These are phyloP conservation scores for Cystobasidium pallidum DNA, from an alignment of 1,284 basidiomycete species.

Conservation along the genomic window DNA sequence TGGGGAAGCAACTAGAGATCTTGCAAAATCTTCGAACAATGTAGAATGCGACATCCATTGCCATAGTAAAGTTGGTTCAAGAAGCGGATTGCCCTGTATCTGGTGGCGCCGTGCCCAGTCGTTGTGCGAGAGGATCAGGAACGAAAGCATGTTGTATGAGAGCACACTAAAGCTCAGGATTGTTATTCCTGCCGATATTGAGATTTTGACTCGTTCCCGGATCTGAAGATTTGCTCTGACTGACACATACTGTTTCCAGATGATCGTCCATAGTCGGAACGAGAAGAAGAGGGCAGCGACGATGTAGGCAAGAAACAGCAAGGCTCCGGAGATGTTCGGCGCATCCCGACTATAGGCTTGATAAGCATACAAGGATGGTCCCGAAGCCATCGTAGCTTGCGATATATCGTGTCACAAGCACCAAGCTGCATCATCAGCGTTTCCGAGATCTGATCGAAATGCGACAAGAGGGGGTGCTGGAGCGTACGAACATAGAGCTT, in stretches of 20 bases:
- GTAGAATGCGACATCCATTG: slow-evolving; percentile 35
- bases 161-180: slow-evolving; percentile 17
- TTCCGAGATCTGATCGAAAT: too few relatives aligned
- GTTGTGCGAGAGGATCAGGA: slow-evolving; percentile 19
- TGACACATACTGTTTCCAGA: slow-evolving; percentile 19
- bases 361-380: neutral
- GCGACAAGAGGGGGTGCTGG: too few relatives aligned
- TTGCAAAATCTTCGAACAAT: slow-evolving; percentile 38
- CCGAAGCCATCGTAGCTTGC: neutral
- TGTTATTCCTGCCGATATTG: neutral
- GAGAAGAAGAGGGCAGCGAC: slow-evolving; percentile 28
- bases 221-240: neutral
- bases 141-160: slow-evolving; percentile 34
- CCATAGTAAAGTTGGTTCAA: slow-evolving; percentile 16
- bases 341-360: neutral
- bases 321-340: slow-evolving; percentile 5
- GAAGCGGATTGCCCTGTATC: neutral
- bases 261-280: neutral
- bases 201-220: neutral
- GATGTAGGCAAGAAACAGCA: slow-evolving; percentile 32
- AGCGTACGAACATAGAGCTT: too few relatives aligned
- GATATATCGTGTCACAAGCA: too few relatives aligned
- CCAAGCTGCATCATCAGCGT: too few relatives aligned
- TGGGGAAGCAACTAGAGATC: slow-evolving; percentile 12
- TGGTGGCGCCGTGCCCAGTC: slow-evolving; percentile 5